Evolutionary conservation across 345 rosid species (phyloP).

Genomic region (Leavenworthia alabamica): DNA sequence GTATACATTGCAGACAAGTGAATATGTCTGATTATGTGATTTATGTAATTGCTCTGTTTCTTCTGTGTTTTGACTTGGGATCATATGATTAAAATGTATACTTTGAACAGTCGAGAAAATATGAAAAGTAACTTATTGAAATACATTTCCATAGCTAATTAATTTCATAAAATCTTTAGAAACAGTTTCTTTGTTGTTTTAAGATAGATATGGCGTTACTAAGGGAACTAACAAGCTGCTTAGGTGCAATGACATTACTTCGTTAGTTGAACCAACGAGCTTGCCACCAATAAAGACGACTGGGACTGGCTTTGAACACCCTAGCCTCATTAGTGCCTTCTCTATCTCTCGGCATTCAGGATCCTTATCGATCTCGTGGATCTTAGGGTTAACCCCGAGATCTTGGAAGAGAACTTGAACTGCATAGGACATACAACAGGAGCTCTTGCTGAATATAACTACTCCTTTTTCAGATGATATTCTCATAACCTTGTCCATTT

Average conservation of each 20-base stretch:
- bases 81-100: too few relatives aligned
- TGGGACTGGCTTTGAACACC: conserved; percentile 57
- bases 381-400: conserved; percentile 52
- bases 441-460: conserved; percentile 73
- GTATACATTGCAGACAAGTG: neutral
- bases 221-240: conserved; percentile 50
- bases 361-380: conserved; percentile 65
- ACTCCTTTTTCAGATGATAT: conserved; percentile 57
- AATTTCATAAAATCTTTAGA: neutral
- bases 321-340: conserved; percentile 64
- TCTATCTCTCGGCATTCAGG: conserved; percentile 67
- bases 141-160: neutral
- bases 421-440: conserved; percentile 69
- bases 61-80: neutral
- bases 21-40: neutral
- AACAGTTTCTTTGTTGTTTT: neutral
- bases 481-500: conserved; percentile 55
- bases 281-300: conserved; percentile 74
- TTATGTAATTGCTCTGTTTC: neutral
- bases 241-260: conserved; percentile 73
- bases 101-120: too few relatives aligned
- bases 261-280: conserved; percentile 68
- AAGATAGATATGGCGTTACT: conserved; percentile 49
- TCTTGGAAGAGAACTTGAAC: conserved; percentile 63
- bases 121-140: conserved; percentile 14